Evolutionary conservation across 2,329 filamentous ascomycete genomes (phyloP).

Genomic region (Trichophyton schoenleinii): DNA sequence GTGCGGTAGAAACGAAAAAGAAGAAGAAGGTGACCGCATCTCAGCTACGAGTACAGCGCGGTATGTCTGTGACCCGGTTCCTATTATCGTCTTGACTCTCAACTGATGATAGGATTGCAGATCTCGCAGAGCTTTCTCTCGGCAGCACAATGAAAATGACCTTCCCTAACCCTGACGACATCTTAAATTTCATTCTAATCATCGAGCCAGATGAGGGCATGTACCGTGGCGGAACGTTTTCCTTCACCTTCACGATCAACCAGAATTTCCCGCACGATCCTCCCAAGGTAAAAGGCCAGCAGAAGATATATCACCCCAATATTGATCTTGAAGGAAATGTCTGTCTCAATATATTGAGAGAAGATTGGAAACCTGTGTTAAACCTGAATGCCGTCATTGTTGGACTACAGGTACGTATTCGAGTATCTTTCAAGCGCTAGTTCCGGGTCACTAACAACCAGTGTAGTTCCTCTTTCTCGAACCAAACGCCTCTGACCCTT

Average conservation of each 20-base stretch:
- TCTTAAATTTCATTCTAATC: slow-evolving; percentile 41
- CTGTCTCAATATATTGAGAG: slow-evolving; percentile 89
- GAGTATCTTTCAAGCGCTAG: slow-evolving; percentile 14
- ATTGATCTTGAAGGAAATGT: slow-evolving; percentile 97
- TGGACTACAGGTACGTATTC: slow-evolving; percentile 59
- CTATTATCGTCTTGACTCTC: background rate
- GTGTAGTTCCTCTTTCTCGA: slow-evolving; percentile 87
- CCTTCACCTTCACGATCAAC: slow-evolving; percentile 83
- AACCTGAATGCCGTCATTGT: slow-evolving; percentile 96
- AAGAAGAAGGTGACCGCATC: slow-evolving; percentile 99
- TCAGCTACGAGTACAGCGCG: slow-evolving; percentile 90
- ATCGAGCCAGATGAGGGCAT: slow-evolving; percentile 47
- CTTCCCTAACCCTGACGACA: slow-evolving; percentile 47
- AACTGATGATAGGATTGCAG: slow-evolving; percentile 16
- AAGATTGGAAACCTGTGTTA: slow-evolving; percentile 98
- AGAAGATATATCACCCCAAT: slow-evolving; percentile 99
- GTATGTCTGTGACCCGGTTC: slow-evolving; percentile 35
- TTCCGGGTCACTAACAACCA: background rate
- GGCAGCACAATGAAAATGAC: slow-evolving; percentile 45
- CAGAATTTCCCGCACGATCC: slow-evolving; percentile 95
- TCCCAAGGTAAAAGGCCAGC: slow-evolving; percentile 89
- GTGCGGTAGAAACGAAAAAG: slow-evolving; percentile 49
- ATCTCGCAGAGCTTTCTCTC: slow-evolving; percentile 39
- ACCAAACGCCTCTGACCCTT: slow-evolving; percentile 89
- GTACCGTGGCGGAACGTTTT: slow-evolving; percentile 80